Evolutionary conservation across 2,329 filamentous ascomycete species (phyloP), one percentile per base, ranked within the genome.

Genomic region (Aspergillus ruber): DNA sequence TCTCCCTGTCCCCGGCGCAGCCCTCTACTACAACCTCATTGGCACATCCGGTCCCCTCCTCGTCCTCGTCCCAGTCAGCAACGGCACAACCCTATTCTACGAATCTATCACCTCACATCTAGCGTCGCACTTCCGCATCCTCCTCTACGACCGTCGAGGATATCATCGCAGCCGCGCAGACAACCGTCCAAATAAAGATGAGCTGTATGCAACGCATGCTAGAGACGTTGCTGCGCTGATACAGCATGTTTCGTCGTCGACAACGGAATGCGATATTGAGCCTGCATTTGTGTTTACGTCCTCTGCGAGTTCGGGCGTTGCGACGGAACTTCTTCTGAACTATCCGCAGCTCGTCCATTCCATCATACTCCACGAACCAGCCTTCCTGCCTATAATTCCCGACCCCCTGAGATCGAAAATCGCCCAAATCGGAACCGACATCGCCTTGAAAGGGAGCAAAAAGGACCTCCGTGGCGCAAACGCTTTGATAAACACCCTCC

Each of bases 311-410:
- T 12, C 36, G 8, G 17, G 8, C 9, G 10, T 39, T 18, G 36
- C 17, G 2, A 12, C 18, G 10, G 36, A 39, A 13, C 17, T 39
- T 3, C 17, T 49, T 54, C 71, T 46, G 18, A 42, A 48, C 27
- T 63, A 70, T 25, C 83, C 71, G 64, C 61, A 59, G 2, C 68
- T 74, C 29, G 74, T 69, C 1, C 71, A 18, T 7, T 5, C 15
- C 3, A 12, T 39, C 10, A 7, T 73, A 50, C 65, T 83, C 38
- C 80, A 78, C 61, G 77, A 80, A 49, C 66, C 36, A 76, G 4
- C 77, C 77, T 0, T 25, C 40, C 1, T 15, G 4, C 18, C 15
- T 4, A 9, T 40, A 3, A 9, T 40, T 4, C n/a, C 38, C 13
- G 8, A 15, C 8, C 10, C 36, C 17, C 36, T 17, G 12, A 6